Conservation (phyloP, 2,329 filamentous ascomycete species). For the Rhynchosporium agropyri region DNA sequence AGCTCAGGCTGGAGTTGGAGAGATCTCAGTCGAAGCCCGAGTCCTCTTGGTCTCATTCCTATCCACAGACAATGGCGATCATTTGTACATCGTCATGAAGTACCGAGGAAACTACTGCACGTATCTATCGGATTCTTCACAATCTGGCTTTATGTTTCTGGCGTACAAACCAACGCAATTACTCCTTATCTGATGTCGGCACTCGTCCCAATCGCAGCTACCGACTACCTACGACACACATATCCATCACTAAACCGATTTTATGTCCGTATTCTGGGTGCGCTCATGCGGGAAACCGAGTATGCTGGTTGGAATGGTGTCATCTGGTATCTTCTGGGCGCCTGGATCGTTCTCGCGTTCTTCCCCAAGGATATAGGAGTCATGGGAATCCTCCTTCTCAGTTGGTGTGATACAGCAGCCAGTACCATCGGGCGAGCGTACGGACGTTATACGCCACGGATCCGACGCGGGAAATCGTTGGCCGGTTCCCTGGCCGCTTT, state of each 20-base stretch:
- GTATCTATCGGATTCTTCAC: conserved; percentile 97
- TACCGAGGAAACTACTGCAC: conserved; percentile 89
- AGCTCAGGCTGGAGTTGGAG: conserved; percentile 76
- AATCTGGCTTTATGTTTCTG: conserved; percentile 79
- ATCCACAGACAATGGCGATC: conserved; percentile 90
- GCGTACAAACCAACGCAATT: conserved; percentile 75
- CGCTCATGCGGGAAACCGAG: conserved; percentile 96
- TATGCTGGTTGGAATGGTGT: conserved; percentile 94
- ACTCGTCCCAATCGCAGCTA: conserved; percentile 80
- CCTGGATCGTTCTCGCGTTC: conserved; percentile 81
- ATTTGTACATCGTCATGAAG: conserved; percentile 95
- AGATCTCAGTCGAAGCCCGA: conserved; percentile 87
- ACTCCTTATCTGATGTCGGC: conserved; percentile 81
- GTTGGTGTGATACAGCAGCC: conserved; percentile 97
- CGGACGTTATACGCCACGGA: conserved; percentile 82
- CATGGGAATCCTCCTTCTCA: conserved; percentile 85
- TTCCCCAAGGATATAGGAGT: conserved; percentile 94
- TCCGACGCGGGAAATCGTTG: conserved; percentile 86
- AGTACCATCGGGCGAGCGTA: conserved; percentile 91
- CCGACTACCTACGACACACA: conserved; percentile 81
- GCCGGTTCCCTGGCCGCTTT: conserved; percentile 88
- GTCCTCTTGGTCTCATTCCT: conserved; percentile 89
- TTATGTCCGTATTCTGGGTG: conserved; percentile 83
- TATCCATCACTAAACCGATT: conserved; percentile 80
- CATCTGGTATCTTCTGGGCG: conserved; percentile 92